Conservation (phyloP, 345 rosid species). For the Ceriops zippeliana region DNA sequence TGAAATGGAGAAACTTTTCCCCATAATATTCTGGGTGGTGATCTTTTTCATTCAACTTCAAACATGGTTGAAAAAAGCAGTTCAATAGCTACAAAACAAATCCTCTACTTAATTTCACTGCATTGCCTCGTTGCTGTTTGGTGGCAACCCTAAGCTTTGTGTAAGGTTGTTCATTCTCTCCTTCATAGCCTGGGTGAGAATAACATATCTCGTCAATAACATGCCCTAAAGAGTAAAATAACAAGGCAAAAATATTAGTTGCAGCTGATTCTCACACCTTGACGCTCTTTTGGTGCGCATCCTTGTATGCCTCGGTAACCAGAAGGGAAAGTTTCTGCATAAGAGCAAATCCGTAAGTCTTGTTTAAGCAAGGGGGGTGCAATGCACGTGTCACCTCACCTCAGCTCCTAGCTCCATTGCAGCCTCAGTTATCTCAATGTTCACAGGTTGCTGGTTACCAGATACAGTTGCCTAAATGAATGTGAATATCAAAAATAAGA, state of each 20-base stretch:
- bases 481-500: not conserved
- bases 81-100: too few species aligned
- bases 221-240: too few species aligned
- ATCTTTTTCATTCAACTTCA: too few species aligned
- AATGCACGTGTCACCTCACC: constrained; percentile 13
- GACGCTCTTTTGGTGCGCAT: constrained; percentile 26
- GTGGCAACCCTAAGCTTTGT: constrained; percentile 27
- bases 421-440: constrained; percentile 21
- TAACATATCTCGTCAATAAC: not conserved
- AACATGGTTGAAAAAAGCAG: too few species aligned
- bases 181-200: constrained; percentile 8
- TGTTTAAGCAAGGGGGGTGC: not conserved
- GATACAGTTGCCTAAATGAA: not conserved
- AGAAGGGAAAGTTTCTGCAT: constrained; percentile 18
- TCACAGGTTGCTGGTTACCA: constrained; percentile 18
- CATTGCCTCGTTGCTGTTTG: constrained; percentile 16
- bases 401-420: constrained; percentile 23
- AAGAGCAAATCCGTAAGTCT: not conserved
- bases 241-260: too few species aligned
- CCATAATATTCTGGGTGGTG: not conserved
- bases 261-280: constrained; percentile 1
- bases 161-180: constrained; percentile 21
- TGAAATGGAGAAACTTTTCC: not conserved
- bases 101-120: not conserved
- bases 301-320: constrained; percentile 25